Evolutionary conservation across 768 basidiomycete species (phyloP), one percentile per base, ranked within the genome.

Genomic region (Dentipellis sp.): DNA sequence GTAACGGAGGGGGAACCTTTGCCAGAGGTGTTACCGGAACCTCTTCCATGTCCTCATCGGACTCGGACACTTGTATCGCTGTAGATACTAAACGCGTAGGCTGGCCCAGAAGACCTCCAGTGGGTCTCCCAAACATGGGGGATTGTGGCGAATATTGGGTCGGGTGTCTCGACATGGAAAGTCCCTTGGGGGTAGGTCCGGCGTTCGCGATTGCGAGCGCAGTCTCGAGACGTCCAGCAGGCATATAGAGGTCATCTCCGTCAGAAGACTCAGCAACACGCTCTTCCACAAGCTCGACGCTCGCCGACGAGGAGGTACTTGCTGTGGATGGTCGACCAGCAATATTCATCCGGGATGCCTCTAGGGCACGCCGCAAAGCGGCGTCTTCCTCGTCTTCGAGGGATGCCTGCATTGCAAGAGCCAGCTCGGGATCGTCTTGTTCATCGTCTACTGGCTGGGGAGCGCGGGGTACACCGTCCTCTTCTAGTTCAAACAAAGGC

Each of bases 121-220:
- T 68, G 0, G 75, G 75, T 3, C 64, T 58, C 8, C 77, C 76
- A 55, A 78, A 79, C 10, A 59, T 56, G 12, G 69, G 65, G 22
- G 60, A 17, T 48, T 60, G 61, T 22, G 56, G 57, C n/a, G 58
- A 36, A 23, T 56, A 17, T 12, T 38, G 17, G 21, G 53, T 17
- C 16, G 40, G 10, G 21, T 59, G 51, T 40, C 21, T 49, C 2
- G 56, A 10, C 57, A 62, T 45, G 11, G 55, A 53, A 58, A 56
- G 49, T 19, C 63, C 37, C 58, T 60, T 64, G 48, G 61, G 67
- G 10, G 68, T 67, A 12, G 74, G 73, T 5, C 75, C 75, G 8
- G 84, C 76, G 53, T 83, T 83, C 16, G 80, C 88, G 45, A 89
- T 81, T 10, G 85, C 77, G 29, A 89, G 67, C 1, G 78, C 82